Percentiles rank a stretch among this genome's conserved stretches.
phyloP scores from a whole-genome alignment of 2,329 filamentous ascomycete species.

The Penicillium sp. region DNA sequence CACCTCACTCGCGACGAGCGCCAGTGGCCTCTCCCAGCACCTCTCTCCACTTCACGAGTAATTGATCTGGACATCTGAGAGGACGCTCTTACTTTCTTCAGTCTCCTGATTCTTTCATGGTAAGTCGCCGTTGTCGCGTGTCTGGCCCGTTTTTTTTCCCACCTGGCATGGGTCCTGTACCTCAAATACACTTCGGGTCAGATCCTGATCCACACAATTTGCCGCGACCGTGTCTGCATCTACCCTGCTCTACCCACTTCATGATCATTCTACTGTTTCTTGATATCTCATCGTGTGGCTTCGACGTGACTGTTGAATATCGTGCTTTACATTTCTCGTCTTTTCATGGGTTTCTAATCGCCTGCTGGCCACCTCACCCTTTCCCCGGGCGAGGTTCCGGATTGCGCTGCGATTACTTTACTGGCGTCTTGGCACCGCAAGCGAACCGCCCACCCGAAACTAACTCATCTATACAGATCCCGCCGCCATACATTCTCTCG shows the following conservation, averaged over 20 bases:
- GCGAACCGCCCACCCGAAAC: slow-evolving; percentile 36
- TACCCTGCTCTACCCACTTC: slow-evolving; percentile 14
- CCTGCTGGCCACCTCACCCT: slow-evolving; percentile 19
- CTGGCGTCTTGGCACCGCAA: slow-evolving; percentile 42
- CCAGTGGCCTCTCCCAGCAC: neutral
- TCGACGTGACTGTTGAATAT: slow-evolving; percentile 1
- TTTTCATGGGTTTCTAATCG: slow-evolving; percentile 10
- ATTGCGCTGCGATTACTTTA: slow-evolving; percentile 25
- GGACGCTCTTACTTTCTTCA: neutral
- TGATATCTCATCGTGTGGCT: slow-evolving; percentile 1
- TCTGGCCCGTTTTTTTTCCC: slow-evolving; percentile 12
- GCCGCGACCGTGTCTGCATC: slow-evolving; percentile 31
- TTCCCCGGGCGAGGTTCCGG: slow-evolving; percentile 11
- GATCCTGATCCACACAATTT: slow-evolving; percentile 34
- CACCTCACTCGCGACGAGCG: slow-evolving; percentile 27
- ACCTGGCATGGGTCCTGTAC: slow-evolving; percentile 13
- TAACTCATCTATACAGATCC: slow-evolving; percentile 37
- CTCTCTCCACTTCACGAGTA: slow-evolving; percentile 7
- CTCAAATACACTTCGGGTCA: slow-evolving; percentile 29
- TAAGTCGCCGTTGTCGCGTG: slow-evolving; percentile 20
- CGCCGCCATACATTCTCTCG: slow-evolving; percentile 16
- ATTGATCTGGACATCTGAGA: slow-evolving; percentile 9
- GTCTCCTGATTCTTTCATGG: slow-evolving; percentile 17
- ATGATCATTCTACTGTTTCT: slow-evolving; percentile 1
- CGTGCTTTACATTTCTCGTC: neutral